Evolutionary conservation across 2,329 filamentous ascomycete species (phyloP).

Genomic region (Colletotrichum gigasporum): DNA sequence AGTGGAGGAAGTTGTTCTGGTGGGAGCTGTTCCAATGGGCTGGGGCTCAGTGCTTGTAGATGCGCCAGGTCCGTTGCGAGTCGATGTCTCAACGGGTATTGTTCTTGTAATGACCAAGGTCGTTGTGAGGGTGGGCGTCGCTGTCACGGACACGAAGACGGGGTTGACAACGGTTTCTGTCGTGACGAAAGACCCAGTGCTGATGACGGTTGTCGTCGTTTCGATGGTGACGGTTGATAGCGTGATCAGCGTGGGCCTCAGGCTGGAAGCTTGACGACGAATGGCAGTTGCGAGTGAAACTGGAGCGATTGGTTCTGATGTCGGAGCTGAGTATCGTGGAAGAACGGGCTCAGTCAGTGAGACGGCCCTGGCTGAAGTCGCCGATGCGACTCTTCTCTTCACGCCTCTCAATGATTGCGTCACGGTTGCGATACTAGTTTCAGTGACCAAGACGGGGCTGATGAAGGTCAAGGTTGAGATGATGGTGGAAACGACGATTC

Average conservation of each 20-base stretch:
- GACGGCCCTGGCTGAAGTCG: background rate
- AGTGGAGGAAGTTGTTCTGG: background rate
- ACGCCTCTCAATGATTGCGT: constrained; percentile 31
- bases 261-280: background rate
- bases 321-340: background rate
- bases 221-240: constrained; percentile 13
- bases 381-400: background rate
- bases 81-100: background rate
- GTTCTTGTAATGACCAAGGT: constrained; percentile 25
- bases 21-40: background rate
- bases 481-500: constrained; percentile 32
- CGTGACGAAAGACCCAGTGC: constrained; percentile 9
- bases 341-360: background rate
- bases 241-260: background rate
- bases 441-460: constrained; percentile 35
- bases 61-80: background rate
- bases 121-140: constrained; percentile 22
- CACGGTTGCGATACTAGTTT: constrained; percentile 37
- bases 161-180: constrained; percentile 22
- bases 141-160: constrained; percentile 30
- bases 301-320: background rate
- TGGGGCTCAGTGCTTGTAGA: background rate
- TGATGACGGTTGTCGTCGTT: constrained; percentile 21
- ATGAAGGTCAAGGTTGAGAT: constrained; percentile 38
- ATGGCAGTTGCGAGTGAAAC: background rate